Base-by-base conservation (phyloP, 1,284 basidiomycete genomes). In the Fistulina hepatica region DNA sequence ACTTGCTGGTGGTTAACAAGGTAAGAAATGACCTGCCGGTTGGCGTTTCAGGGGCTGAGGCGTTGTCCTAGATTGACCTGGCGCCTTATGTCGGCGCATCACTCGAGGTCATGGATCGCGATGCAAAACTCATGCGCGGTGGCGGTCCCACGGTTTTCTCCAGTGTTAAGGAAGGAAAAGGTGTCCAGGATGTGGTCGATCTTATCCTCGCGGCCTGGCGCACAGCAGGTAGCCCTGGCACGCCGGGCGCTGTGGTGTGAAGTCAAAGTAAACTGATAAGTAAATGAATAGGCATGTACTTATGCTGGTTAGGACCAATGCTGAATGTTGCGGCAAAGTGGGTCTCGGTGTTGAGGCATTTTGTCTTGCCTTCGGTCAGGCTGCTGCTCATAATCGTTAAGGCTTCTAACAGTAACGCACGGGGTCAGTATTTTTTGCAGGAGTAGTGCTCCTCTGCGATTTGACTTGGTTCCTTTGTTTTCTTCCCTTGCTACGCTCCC, bases 1-100 rank as follows among this genome's bases (percentile, higher is more conserved):
- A 98, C 63, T 67, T 98, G 22, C 65, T 98, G 35, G 79, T 98
- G 19, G 78, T 98, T 52, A 98, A 98, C 70, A 97, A 97, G 71
- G 90, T 81, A 33, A 43, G 60, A 44, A 15, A 19, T 24, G 21
- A 27, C 13, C 22, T 20, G 24, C 25, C 16, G 17, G 11, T 17
- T 19, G 20, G 16, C 12, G 9, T 21, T 16, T 17, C 23, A 31
- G 28, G 21, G 22, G 24, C 30, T 35, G 27, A 30, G 20, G 46
- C 20, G 11, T 27, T 24, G 21, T 23, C 15, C 7, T 36, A 95
- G 90, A 91, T 76, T 46, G 92, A 97, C 58, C 73, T 98, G 16
- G 94, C 94, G 2, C 81, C 82, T 6, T 73, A 95, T 57, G 94
- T 98, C 42, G 83, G 83, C 24, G 94, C 94, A 0, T 94, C 91